Percentiles rank a stretch among this genome's conserved stretches.
Conservation (phyloP, 495 filamentous ascomycete genomes). For the Neurospora hispaniola region DNA sequence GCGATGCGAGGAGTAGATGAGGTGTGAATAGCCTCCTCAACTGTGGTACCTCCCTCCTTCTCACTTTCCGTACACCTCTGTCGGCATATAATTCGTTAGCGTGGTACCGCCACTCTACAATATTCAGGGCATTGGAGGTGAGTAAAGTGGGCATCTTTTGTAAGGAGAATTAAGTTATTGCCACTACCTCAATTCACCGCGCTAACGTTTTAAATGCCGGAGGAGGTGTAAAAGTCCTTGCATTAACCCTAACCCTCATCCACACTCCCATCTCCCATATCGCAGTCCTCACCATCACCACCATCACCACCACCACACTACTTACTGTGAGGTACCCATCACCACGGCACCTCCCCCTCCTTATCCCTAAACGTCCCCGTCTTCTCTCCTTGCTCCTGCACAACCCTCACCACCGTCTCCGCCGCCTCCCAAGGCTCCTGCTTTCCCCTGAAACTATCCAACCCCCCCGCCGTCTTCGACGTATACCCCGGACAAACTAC, state of each 20-base stretch:
- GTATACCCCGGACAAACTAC: slow-evolving; percentile 12
- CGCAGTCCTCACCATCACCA: not conserved
- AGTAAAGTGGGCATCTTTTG: too few relatives aligned
- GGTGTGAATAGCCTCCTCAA: too few relatives aligned
- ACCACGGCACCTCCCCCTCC: slow-evolving; percentile 10
- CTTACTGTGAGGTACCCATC: not conserved
- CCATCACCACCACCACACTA: not conserved
- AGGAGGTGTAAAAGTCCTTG: not conserved
- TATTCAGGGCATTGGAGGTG: too few relatives aligned
- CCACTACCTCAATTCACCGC: too few relatives aligned
- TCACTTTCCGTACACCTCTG: too few relatives aligned
- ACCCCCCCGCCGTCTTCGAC: slow-evolving; percentile 5
- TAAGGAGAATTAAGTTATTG: too few relatives aligned
- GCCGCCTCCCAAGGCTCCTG: slow-evolving; percentile 8
- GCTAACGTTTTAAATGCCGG: too few relatives aligned
- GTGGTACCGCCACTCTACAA: too few relatives aligned
- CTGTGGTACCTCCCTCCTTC: too few relatives aligned
- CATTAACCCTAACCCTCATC: not conserved
- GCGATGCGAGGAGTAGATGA: too few relatives aligned
- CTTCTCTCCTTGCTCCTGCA: slow-evolving; percentile 12
- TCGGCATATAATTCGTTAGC: too few relatives aligned
- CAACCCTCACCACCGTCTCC: slow-evolving; percentile 8
- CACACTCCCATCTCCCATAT: not conserved
- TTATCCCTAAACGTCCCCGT: slow-evolving; percentile 11
- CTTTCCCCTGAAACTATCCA: slow-evolving; percentile 5